A percentile compares a stretch with the other conserved stretches of the same genome.
Evolutionary conservation across 257 asterid species (phyloP).

Genomic region (Solanum paucissectum): DNA sequence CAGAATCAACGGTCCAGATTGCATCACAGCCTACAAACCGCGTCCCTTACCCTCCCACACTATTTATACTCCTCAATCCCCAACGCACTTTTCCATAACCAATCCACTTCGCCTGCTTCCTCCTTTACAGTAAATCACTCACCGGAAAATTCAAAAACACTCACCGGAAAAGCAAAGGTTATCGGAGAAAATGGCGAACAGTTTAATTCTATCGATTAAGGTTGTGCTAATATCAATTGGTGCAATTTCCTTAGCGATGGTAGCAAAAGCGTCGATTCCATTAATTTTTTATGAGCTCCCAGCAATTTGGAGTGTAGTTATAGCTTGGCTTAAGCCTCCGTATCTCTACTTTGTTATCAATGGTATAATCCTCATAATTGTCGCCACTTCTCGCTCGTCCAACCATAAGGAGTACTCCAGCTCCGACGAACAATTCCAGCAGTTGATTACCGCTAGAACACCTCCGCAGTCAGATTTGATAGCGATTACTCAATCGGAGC

Average conservation of each 20-base stretch:
- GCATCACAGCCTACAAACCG: conserved; percentile 22
- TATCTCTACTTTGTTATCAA: conserved; percentile 59
- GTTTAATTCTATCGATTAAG: conserved; percentile 32
- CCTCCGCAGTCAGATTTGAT: conserved; percentile 18
- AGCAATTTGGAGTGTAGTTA: conserved; percentile 25
- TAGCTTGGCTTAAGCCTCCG: conserved; percentile 56
- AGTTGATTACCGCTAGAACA: conserved; percentile 24
- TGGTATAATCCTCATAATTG: conserved; percentile 61
- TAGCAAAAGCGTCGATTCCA: conserved; percentile 28
- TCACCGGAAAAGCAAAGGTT: background rate
- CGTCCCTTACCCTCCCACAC: conserved; percentile 18
- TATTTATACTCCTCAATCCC: background rate
- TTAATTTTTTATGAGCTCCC: conserved; percentile 24
- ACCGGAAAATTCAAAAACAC: background rate
- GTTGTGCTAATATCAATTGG: conserved; percentile 41
- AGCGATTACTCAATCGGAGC: background rate
- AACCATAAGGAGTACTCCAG: background rate
- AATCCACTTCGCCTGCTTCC: background rate
- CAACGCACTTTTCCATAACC: conserved; percentile 2
- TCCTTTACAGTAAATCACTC: background rate
- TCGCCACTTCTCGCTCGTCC: conserved; percentile 43
- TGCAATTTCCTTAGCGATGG: conserved; percentile 34
- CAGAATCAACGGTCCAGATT: conserved; percentile 29
- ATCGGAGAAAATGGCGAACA: conserved; percentile 3
- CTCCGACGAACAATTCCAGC: conserved; percentile 10